phyloP scores from a whole-genome alignment of 352 stramenopile species.

The Phytopythium litorale region DNA sequence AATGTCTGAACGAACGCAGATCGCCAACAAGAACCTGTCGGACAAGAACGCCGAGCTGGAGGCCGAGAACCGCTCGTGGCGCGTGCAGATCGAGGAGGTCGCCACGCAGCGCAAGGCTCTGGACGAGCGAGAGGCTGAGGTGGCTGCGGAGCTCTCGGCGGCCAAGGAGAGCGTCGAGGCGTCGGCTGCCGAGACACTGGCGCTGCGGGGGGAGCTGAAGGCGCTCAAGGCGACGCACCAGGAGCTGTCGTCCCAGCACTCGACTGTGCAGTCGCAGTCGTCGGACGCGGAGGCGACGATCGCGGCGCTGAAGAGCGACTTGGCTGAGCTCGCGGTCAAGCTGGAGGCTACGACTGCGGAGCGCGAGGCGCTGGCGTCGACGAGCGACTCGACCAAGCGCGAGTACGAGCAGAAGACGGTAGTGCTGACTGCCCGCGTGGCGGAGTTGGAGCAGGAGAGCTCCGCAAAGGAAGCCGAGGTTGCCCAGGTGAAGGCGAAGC shows the following conservation, averaged over 20 bases:
- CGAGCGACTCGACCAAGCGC: background rate
- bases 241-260: constrained; percentile 11
- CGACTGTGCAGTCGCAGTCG: constrained; percentile 5
- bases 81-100: constrained; percentile 32
- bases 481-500: constrained; percentile 20
- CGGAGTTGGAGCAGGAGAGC: constrained; percentile 22
- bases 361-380: background rate
- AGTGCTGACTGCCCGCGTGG: constrained; percentile 22
- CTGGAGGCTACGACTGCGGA: constrained; percentile 4
- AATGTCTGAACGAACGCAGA: constrained; percentile 6
- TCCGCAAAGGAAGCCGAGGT: constrained; percentile 15
- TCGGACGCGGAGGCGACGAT: constrained; percentile 11
- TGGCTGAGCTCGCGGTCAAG: constrained; percentile 2
- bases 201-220: constrained; percentile 10
- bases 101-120: constrained; percentile 27
- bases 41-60: constrained; percentile 44
- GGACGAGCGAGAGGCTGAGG: constrained; percentile 22
- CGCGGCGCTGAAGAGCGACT: constrained; percentile 19
- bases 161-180: constrained; percentile 18
- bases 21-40: constrained; percentile 37
- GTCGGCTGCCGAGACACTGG: constrained; percentile 9
- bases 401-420: constrained; percentile 18
- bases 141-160: constrained; percentile 25
- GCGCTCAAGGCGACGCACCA: constrained; percentile 12
- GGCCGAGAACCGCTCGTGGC: constrained; percentile 33